Evolutionary conservation across 2,329 filamentous ascomycete genomes (phyloP), one percentile per base, ranked within the genome.

Genomic region (Gaeumannomyces sp.): DNA sequence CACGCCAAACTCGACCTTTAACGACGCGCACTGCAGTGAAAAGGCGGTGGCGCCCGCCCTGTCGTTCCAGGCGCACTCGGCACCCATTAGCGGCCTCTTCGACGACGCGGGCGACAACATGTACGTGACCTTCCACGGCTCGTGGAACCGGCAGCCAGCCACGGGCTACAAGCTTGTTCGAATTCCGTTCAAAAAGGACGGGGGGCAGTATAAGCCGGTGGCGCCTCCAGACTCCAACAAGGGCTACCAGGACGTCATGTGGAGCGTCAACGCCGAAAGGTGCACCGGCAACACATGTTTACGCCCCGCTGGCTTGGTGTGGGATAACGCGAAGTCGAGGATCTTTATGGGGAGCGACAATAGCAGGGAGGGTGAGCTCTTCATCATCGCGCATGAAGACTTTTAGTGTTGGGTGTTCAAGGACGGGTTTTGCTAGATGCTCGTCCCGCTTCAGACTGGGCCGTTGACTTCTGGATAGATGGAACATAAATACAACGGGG

Each of bases 121-220:
- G 64, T 67, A 67, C 63, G 60, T 67, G 38, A 67, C 66, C 14
- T 64, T 67, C 45, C 66, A 66, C 58, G 66, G 66, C 27, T 67
- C 66, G 33, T 67, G 66, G 66, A 59, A 66, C 66, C 62, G 66
- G 28, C 63, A 61, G 56, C 66, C 66, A 19, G 64, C 66, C 10
- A 66, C 61, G 8, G 66, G 66, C 25, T 67, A 63, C 63, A 66
- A 66, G 33, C 56, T 66, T 7, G 56, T 67, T 56, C 62, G 64
- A 57, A 61, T 67, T 8, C 65, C 66, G 4, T 67, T 67, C 61
- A 64, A 58, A 31, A 60, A 64, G 60, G 29, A 38, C 13, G 45
- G 29, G 65, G 63, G 35, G 19, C 50, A 14, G 11, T 67, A 59
- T 38, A 65, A 64, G n/a, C 66, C 65, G n/a, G 65, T 67, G 22